Percentiles rank a stretch among this genome's conserved stretches.
Conservation (phyloP, 1,284 basidiomycete species). For the Cryptococcus hybrid region DNA sequence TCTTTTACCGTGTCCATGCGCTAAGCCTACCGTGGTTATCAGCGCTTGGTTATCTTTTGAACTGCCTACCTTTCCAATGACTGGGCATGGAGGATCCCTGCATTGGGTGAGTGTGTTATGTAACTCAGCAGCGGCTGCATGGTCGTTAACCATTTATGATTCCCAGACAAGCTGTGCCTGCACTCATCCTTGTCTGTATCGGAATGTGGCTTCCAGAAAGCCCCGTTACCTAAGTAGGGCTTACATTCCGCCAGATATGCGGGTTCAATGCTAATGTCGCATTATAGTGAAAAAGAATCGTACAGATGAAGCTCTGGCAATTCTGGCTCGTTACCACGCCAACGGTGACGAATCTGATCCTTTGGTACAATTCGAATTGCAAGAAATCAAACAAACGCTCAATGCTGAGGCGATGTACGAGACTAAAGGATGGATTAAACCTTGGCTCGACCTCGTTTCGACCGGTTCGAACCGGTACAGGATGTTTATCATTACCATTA, state of each 20-base stretch:
- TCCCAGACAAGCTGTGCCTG: slow-evolving; percentile 13
- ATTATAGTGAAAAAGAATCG: too few relatives aligned
- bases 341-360: slow-evolving; percentile 60
- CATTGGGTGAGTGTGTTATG: too few relatives aligned
- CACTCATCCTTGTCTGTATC: slow-evolving; percentile 14
- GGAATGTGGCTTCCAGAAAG: slow-evolving; percentile 26
- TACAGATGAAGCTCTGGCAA: slow-evolving; percentile 61
- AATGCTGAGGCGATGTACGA: slow-evolving; percentile 7
- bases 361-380: slow-evolving; percentile 67
- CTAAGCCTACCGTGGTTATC: too few relatives aligned
- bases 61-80: too few relatives aligned
- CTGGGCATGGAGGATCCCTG: too few relatives aligned
- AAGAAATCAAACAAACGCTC: slow-evolving; percentile 71
- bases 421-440: too few relatives aligned
- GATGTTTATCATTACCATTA: too few relatives aligned
- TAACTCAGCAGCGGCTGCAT: neutral
- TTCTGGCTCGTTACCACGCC: slow-evolving; percentile 73
- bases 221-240: slow-evolving; percentile 18
- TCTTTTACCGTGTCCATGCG: too few relatives aligned
- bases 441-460: too few relatives aligned
- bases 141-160: slow-evolving; percentile 5
- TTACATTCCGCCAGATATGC: slow-evolving; percentile 17
- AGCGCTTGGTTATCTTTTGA: too few relatives aligned
- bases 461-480: too few relatives aligned
- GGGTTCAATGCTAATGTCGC: slow-evolving; percentile 23